phyloP scores from a whole-genome alignment of 2,329 filamentous ascomycete genomes.

The Ustulina deusta region DNA sequence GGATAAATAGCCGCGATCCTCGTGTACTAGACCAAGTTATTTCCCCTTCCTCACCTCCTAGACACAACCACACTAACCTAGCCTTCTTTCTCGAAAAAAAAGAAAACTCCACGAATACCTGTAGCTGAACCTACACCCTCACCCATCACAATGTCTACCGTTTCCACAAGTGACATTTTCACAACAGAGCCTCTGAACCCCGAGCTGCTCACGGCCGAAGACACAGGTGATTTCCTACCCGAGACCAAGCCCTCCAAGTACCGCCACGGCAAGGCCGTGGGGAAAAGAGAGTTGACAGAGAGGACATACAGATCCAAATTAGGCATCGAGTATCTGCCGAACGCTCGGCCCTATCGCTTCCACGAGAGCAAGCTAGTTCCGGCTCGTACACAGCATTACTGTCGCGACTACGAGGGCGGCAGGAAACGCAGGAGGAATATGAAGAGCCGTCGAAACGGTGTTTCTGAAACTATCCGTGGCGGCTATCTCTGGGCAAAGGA shows the following conservation, averaged over 20 bases:
- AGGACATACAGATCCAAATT: background rate
- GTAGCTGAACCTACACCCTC: background rate
- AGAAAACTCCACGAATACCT: no score
- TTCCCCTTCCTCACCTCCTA: no score
- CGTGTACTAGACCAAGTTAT: no score
- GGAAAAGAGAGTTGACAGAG: slow-evolving; percentile 1
- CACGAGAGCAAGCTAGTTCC: slow-evolving; percentile 1
- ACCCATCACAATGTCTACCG: background rate
- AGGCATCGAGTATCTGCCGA: background rate
- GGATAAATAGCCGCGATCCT: background rate
- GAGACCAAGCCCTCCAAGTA: background rate
- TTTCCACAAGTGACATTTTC: no score
- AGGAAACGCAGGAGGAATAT: background rate
- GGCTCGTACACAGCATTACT: background rate
- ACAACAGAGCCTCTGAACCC: slow-evolving; percentile 8
- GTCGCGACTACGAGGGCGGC: background rate
- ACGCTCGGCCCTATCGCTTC: slow-evolving; percentile 11
- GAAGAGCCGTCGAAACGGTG: background rate
- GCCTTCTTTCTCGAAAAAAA: no score
- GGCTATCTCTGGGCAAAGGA: background rate
- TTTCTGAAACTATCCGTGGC: background rate
- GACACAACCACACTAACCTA: no score
- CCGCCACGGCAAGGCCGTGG: slow-evolving; percentile 5
- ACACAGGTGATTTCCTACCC: slow-evolving; percentile 13
- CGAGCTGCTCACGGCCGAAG: background rate